These are phyloP conservation scores for Saccharomyces hybrid DNA, from an alignment of 1,139 yeast genomes.

Conservation along the genomic window DNA sequence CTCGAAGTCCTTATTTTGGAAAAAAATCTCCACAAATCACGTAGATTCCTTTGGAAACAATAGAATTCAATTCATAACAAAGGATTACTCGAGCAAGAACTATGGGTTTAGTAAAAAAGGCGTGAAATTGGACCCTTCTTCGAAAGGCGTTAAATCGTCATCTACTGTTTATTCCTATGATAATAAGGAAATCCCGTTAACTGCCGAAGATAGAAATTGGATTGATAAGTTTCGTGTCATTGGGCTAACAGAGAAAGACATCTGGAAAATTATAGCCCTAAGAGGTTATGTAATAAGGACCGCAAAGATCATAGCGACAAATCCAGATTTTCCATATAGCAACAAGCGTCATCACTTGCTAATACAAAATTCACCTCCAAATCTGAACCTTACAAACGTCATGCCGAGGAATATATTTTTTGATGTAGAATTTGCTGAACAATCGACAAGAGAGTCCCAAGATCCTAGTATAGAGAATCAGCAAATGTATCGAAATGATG, in stretches of 20 bases:
- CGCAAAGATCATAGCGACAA: slow-evolving; percentile 30
- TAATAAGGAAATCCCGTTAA: slow-evolving; percentile 36
- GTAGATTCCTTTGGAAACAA: slow-evolving; percentile 40
- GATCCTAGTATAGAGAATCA: neutral
- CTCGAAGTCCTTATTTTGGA: slow-evolving; percentile 72
- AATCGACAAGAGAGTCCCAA: neutral
- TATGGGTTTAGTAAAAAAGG: slow-evolving; percentile 25
- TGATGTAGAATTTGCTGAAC: slow-evolving; percentile 37
- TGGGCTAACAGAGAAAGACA: slow-evolving; percentile 62
- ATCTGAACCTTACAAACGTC: slow-evolving; percentile 29
- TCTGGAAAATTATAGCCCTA: slow-evolving; percentile 74
- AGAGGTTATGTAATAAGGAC: slow-evolving; percentile 62
- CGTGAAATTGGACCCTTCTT: slow-evolving; percentile 16
- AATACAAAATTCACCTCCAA: neutral
- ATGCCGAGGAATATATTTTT: slow-evolving; percentile 63
- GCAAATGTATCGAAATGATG: slow-evolving; percentile 2
- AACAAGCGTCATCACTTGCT: slow-evolving; percentile 6
- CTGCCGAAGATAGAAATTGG: slow-evolving; percentile 67
- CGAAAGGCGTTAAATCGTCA: neutral
- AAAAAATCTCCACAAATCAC: slow-evolving; percentile 37
- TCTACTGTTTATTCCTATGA: slow-evolving; percentile 32
- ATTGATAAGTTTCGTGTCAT: slow-evolving; percentile 56
- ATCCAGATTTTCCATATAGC: slow-evolving; percentile 10
- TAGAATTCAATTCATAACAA: slow-evolving; percentile 35
- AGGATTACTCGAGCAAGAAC: slow-evolving; percentile 25